These are phyloP conservation scores for Juglanconis sp. DNA, from an alignment of 2,329 filamentous ascomycete species.

Conservation along the genomic window DNA sequence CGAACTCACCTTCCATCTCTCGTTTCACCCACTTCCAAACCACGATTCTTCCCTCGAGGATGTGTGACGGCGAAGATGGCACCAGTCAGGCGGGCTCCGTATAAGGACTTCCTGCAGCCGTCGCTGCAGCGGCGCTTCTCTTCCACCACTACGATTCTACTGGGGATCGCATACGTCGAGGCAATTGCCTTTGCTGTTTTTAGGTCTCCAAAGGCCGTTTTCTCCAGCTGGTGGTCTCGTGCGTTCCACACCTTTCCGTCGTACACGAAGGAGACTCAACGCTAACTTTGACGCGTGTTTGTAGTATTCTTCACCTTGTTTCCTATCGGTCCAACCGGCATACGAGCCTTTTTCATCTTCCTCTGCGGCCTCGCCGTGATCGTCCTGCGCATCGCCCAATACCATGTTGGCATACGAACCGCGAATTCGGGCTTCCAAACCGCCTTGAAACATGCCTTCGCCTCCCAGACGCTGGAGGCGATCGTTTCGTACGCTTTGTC, in stretches of 20 bases:
- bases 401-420: conserved; percentile 72
- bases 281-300: conserved; percentile 44
- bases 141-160: conserved; percentile 66
- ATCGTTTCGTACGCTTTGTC: conserved; percentile 74
- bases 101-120: conserved; percentile 89
- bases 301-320: conserved; percentile 91
- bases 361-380: conserved; percentile 73
- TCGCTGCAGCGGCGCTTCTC: conserved; percentile 84
- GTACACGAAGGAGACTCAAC: neutral
- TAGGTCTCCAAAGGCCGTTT: conserved; percentile 43
- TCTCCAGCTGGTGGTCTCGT: conserved; percentile 62
- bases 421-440: conserved; percentile 66
- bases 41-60: conserved; percentile 34
- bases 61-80: conserved; percentile 48
- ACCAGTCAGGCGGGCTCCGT: conserved; percentile 58
- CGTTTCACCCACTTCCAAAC: neutral
- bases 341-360: conserved; percentile 74
- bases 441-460: conserved; percentile 55
- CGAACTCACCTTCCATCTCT: neutral
- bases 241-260: conserved; percentile 31
- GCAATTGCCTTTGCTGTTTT: conserved; percentile 68
- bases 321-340: conserved; percentile 70
- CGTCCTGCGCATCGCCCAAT: conserved; percentile 79
- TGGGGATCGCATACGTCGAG: conserved; percentile 70
- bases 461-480: conserved; percentile 64